These are phyloP conservation scores for Pichia sp. DNA, from an alignment of 1,139 yeast genomes.

Conservation along the genomic window DNA sequence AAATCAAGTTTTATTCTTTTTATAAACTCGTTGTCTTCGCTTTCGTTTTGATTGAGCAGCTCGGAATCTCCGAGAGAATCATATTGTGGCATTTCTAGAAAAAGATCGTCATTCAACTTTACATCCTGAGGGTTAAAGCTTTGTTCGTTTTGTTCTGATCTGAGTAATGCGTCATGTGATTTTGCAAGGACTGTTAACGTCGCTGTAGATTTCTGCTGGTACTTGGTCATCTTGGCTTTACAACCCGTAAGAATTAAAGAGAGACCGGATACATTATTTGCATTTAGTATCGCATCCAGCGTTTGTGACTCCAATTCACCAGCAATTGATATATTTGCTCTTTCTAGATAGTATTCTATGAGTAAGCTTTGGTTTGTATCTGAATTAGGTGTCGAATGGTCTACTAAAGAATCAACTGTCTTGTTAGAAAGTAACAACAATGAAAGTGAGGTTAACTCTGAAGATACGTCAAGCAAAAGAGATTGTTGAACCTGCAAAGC, in stretches of 20 bases:
- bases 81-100: constrained; percentile 69
- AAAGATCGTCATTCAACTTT: constrained; percentile 68
- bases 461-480: constrained; percentile 54
- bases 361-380: constrained; percentile 34
- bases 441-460: constrained; percentile 41
- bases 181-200: constrained; percentile 78
- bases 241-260: constrained; percentile 76
- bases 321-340: constrained; percentile 57
- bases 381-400: constrained; percentile 23
- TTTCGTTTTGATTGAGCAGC: constrained; percentile 29
- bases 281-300: constrained; percentile 48
- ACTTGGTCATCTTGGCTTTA: constrained; percentile 82
- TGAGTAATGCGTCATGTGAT: constrained; percentile 36
- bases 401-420: constrained; percentile 34
- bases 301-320: constrained; percentile 58
- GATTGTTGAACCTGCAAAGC: constrained; percentile 60
- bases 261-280: constrained; percentile 54
- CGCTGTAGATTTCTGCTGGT: constrained; percentile 65
- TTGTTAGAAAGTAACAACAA: constrained; percentile 37
- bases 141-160: constrained; percentile 23
- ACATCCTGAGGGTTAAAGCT: constrained; percentile 47
- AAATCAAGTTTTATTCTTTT: constrained; percentile 45
- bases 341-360: constrained; percentile 56
- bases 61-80: constrained; percentile 55
- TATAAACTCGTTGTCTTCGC: constrained; percentile 10